Conservation (phyloP, 768 basidiomycete species). For the Ramaria rubella region DNA sequence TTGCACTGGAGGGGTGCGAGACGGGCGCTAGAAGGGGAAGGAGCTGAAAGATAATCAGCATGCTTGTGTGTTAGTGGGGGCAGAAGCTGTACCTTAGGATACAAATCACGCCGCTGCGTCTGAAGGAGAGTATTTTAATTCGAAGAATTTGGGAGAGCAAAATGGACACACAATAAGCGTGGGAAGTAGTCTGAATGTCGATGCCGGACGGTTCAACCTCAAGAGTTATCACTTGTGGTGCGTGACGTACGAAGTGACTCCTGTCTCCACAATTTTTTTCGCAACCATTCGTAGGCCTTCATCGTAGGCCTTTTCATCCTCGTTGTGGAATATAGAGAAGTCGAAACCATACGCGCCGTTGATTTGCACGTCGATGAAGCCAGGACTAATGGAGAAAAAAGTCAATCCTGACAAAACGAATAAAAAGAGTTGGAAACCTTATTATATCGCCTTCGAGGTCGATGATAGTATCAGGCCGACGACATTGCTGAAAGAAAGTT, state of each 20-base stretch:
- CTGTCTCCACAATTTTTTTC: conserved; percentile 75
- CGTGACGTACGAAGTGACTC: conserved; percentile 74
- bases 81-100: conserved; percentile 42
- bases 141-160: neutral
- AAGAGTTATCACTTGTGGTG: conserved; percentile 11
- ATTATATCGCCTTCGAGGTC: conserved; percentile 75
- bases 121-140: conserved; percentile 22
- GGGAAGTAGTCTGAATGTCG: conserved; percentile 42
- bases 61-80: neutral
- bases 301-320: conserved; percentile 53
- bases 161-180: conserved; percentile 58
- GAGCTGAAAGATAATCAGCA: conserved; percentile 23
- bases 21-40: conserved; percentile 63
- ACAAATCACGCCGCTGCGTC: conserved; percentile 75
- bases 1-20: conserved; percentile 57
- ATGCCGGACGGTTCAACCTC: neutral
- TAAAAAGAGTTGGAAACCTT: conserved; percentile 32
- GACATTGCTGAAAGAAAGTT: conserved; percentile 57
- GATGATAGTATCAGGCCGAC: conserved; percentile 56
- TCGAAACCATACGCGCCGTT: conserved; percentile 88
- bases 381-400: conserved; percentile 47
- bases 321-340: conserved; percentile 73
- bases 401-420: neutral
- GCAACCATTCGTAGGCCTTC: conserved; percentile 64
- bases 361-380: conserved; percentile 82